These are phyloP conservation scores for Spinellus fusiger DNA, from an alignment of 192 early-diverging fungal genomes.

Conservation along the genomic window DNA sequence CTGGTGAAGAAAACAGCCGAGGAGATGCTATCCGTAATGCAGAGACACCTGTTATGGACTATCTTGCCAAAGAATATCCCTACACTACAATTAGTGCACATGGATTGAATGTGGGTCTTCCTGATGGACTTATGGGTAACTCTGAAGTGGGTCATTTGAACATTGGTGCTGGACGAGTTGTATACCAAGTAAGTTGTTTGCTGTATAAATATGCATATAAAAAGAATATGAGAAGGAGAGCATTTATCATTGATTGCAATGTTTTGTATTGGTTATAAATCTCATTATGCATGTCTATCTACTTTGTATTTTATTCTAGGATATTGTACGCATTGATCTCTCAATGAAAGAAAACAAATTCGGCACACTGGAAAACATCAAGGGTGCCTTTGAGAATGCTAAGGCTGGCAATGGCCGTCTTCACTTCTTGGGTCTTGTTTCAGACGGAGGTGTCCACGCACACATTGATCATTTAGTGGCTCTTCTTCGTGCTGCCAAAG, in stretches of 20 bases:
- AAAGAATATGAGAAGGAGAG: neutral
- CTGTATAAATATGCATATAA: neutral
- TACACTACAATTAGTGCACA: constrained; percentile 85
- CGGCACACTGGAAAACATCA: constrained; percentile 63
- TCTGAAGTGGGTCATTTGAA: constrained; percentile 99
- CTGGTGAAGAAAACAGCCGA: constrained; percentile 51
- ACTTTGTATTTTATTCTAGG: constrained; percentile 37
- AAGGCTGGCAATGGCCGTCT: constrained; percentile 81
- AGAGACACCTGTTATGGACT: constrained; percentile 88
- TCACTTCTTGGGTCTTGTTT: constrained; percentile 90
- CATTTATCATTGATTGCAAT: no score
- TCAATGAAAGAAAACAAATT: constrained; percentile 84
- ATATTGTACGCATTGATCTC: constrained; percentile 97
- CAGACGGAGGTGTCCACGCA: constrained; percentile 98
- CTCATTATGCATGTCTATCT: no score
- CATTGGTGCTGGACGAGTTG: constrained; percentile 98
- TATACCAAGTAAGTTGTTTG: constrained; percentile 75
- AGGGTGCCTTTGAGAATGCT: constrained; percentile 78
- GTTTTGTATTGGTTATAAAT: no score
- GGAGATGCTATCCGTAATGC: constrained; percentile 95
- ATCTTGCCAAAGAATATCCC: constrained; percentile 66
- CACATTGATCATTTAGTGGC: constrained; percentile 89
- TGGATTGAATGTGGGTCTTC: constrained; percentile 91
- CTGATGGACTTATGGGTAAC: constrained; percentile 99
- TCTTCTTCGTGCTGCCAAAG: constrained; percentile 81